These are phyloP conservation scores for Suillus lakei DNA, from an alignment of 768 basidiomycete species.

Conservation along the genomic window DNA sequence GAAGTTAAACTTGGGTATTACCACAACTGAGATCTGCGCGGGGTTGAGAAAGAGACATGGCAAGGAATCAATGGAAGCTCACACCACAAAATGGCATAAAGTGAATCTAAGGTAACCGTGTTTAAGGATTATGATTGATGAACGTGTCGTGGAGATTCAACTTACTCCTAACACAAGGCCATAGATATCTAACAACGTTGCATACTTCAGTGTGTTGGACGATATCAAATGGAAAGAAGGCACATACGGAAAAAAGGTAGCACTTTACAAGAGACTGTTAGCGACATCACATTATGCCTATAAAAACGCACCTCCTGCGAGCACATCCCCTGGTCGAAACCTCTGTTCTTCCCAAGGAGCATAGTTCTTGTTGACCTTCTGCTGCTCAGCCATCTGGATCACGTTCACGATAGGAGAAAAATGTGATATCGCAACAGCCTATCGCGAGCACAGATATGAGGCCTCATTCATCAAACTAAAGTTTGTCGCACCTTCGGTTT, in stretches of 20 bases:
- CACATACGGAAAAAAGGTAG: slow-evolving; percentile 65
- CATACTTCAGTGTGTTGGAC: slow-evolving; percentile 16
- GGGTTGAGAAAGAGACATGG: slow-evolving; percentile 12
- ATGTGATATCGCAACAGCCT: slow-evolving; percentile 74
- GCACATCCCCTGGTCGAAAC: slow-evolving; percentile 59
- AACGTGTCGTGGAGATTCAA: not conserved
- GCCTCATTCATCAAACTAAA: not conserved
- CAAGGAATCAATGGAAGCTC: slow-evolving; percentile 16
- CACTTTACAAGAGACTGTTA: slow-evolving; percentile 36
- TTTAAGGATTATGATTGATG: slow-evolving; percentile 13
- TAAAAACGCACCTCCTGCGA: slow-evolving; percentile 54
- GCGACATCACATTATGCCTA: not conserved
- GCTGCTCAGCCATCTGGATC: slow-evolving; percentile 60
- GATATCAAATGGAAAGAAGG: slow-evolving; percentile 16
- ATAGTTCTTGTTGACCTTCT: slow-evolving; percentile 45
- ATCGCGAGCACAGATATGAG: too few species aligned
- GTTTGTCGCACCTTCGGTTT: slow-evolving; percentile 33
- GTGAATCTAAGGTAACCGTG: slow-evolving; percentile 47
- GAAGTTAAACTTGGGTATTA: slow-evolving; percentile 68
- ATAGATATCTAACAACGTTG: slow-evolving; percentile 53
- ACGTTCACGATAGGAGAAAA: slow-evolving; percentile 67
- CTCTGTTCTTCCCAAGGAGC: slow-evolving; percentile 43
- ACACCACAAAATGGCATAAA: slow-evolving; percentile 59
- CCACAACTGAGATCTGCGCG: slow-evolving; percentile 55
- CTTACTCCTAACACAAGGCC: slow-evolving; percentile 61